Base-by-base conservation (phyloP, 2,329 filamentous ascomycete species). In the Sordariomycetes sp. region DNA sequence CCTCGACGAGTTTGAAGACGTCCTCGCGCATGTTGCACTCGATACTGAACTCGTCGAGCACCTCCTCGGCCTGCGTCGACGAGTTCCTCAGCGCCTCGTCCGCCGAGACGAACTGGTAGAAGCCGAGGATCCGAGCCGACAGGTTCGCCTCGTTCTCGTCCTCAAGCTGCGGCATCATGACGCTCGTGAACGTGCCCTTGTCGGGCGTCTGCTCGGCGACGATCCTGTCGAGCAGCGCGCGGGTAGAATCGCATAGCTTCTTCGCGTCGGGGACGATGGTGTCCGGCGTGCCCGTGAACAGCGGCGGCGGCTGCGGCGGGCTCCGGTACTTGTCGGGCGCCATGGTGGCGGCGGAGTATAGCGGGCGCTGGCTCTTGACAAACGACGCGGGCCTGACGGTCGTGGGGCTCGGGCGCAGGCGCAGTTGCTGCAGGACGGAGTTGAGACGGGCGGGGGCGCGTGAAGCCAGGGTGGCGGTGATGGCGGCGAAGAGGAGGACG, bases 21-120 rank as follows among this genome's bases (percentile, higher is more conserved):
- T 94, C 89, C 71, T 92, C 86, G 56, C 89, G 81, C 87, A 92
- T 92, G 65, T 77, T 80, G 57, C 83, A 81, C 71, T 94, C 89
- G 62, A 92, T 91, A 57, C 76, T 72, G 65, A 89, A 90, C 62
- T 91, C 86, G 64, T 88, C 82, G 73, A 90, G 80, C 60, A 89
- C 73, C 70, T 85, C 84, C 67, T 90, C 85, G 0, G 88, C 86
- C 66, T 90, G 82, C 60, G 83, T 87, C 2, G 86, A 89, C 15
- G 87, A 87, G 71, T 90, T 83, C 39, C 89, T 81, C 53, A 94
- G 75, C 57, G 76, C 78, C 60, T 79, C 77, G 64, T 89, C 77
- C 0, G 78, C 79, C 20, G 86, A 90, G 3, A 92, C 86, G 62
- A 88, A 84, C 66, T 90, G 86, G 69, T 91, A 92, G 72, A 94